phyloP scores from a whole-genome alignment of 306 rosid genomes.

The Malus domestica region ASM211411v1 NC_041790.1:37326001-37326500 shows the following conservation, averaged over 20 bases:
- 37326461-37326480: not conserved
- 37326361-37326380: too few species aligned
- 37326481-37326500: constrained; percentile 1
- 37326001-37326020: constrained; percentile 75
- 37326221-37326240: constrained; percentile 73
- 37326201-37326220: constrained; percentile 70
- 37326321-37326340: not conserved
- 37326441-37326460: constrained; percentile 73
- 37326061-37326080: constrained; percentile 59
- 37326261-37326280: constrained; percentile 80
- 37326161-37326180: constrained; percentile 19
- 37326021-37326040: constrained; percentile 71
- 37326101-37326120: constrained; percentile 75
- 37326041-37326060: constrained; percentile 66
- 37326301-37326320: not conserved
- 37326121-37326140: constrained; percentile 39
- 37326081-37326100: constrained; percentile 76
- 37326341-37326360: not conserved
- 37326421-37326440: constrained; percentile 69
- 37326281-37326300: constrained; percentile 18
- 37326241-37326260: constrained; percentile 76
- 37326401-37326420: constrained; percentile 79
- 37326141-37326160: not conserved
- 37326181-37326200: not conserved
- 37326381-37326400: constrained; percentile 81